A percentile compares a stretch with the other conserved stretches of the same genome.
phyloP scores from a whole-genome alignment of 1,284 basidiomycete species.

The Microbotryomycetes sp. region DNA sequence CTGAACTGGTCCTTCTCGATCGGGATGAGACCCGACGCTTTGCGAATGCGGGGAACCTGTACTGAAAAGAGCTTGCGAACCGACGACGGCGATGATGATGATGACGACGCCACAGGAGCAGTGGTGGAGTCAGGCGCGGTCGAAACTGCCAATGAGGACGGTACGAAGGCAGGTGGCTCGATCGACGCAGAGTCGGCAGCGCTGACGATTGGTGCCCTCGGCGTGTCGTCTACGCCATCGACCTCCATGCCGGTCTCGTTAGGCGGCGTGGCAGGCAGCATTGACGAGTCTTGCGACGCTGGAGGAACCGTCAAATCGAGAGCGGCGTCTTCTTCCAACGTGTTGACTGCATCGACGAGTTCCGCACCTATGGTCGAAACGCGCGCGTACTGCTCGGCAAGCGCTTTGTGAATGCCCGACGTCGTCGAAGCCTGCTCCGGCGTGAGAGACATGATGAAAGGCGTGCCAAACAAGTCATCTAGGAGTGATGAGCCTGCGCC shows the following conservation, averaged over 20 bases:
- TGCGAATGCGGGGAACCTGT: slow-evolving; percentile 8
- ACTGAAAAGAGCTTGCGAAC: not conserved
- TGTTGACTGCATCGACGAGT: slow-evolving; percentile 16
- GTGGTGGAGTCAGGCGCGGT: not conserved
- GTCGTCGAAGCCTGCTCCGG: slow-evolving; percentile 55
- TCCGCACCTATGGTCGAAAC: slow-evolving; percentile 12
- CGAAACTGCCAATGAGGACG: not conserved
- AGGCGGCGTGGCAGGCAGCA: slow-evolving; percentile 1
- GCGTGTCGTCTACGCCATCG: not conserved
- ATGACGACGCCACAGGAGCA: not conserved
- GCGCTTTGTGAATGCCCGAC: slow-evolving; percentile 58
- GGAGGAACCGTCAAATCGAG: not conserved
- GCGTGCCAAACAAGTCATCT: slow-evolving; percentile 55
- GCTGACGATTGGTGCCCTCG: not conserved
- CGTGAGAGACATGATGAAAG: slow-evolving; percentile 64
- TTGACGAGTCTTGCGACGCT: not conserved
- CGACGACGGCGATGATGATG: not conserved
- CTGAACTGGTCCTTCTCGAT: slow-evolving; percentile 34
- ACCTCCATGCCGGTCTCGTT: slow-evolving; percentile 8
- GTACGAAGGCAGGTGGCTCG: not conserved
- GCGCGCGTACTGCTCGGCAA: slow-evolving; percentile 42
- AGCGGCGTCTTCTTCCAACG: slow-evolving; percentile 1
- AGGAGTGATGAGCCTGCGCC: slow-evolving; percentile 35
- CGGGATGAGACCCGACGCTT: slow-evolving; percentile 43
- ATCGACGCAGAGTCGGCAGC: not conserved